These are phyloP conservation scores for Obba rivulosa DNA, from an alignment of 768 basidiomycete species.

Conservation along the genomic window DNA sequence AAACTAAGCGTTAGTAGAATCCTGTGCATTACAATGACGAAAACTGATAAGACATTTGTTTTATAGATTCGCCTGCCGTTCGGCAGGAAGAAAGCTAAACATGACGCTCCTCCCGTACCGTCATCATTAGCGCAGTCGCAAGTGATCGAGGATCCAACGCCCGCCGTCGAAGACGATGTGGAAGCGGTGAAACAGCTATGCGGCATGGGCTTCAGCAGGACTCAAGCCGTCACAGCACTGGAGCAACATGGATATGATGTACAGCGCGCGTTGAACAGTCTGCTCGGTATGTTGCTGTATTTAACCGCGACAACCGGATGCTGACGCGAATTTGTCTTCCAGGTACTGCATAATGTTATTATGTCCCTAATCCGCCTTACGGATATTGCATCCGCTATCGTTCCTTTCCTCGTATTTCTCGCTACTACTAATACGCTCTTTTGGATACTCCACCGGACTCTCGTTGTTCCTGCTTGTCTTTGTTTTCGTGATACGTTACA, in stretches of 20 bases:
- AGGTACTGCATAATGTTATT: conserved; percentile 19
- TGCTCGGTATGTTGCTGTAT: conserved; percentile 39
- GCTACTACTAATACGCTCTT: conserved; percentile 12
- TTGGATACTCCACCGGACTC: conserved; percentile 12
- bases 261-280: conserved; percentile 67
- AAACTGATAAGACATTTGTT: background rate
- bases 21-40: background rate
- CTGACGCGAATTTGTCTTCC: conserved; percentile 2
- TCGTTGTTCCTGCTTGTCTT: conserved; percentile 6
- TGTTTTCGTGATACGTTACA: background rate
- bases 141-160: conserved; percentile 42
- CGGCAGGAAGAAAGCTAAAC: conserved; percentile 67
- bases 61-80: conserved; percentile 73
- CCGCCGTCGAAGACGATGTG: conserved; percentile 65
- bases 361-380: background rate
- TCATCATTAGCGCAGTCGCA: conserved; percentile 25
- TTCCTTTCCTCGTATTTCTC: conserved; percentile 7
- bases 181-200: conserved; percentile 75
- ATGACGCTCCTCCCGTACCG: conserved; percentile 40
- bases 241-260: conserved; percentile 85
- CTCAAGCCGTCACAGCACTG: conserved; percentile 76
- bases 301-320: background rate
- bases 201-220: conserved; percentile 86
- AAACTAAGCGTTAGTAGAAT: conserved; percentile 66
- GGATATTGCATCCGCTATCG: background rate